phyloP scores from a whole-genome alignment of 768 basidiomycete genomes.

The Jaapia argillacea region DNA sequence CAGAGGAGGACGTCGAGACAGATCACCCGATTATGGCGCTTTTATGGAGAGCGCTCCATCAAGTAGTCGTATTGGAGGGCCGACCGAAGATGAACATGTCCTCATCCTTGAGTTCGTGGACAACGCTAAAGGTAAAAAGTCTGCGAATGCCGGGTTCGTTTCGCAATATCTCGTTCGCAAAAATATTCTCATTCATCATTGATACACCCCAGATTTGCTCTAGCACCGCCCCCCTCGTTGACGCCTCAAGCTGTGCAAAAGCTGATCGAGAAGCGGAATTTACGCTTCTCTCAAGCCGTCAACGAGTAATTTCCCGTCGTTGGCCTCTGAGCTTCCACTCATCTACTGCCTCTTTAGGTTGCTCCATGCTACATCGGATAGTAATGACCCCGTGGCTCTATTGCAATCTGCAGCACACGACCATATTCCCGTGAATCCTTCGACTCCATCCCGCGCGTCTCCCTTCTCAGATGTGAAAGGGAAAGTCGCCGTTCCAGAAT shows the following conservation, averaged over 20 bases:
- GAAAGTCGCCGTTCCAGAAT: constrained; percentile 22
- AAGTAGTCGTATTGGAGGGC: constrained; percentile 9
- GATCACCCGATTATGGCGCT: constrained; percentile 31
- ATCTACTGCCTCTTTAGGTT: constrained; percentile 32
- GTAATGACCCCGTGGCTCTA: constrained; percentile 52
- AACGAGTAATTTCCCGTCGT: constrained; percentile 40
- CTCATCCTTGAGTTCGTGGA: constrained; percentile 43
- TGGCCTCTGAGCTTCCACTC: not conserved
- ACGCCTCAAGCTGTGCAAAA: constrained; percentile 54
- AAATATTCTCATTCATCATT: constrained; percentile 6
- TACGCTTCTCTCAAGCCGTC: constrained; percentile 52
- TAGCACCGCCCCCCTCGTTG: constrained; percentile 29
- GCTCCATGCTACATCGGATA: constrained; percentile 36
- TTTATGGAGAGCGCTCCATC: no score
- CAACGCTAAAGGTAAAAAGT: constrained; percentile 24
- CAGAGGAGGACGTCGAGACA: constrained; percentile 16
- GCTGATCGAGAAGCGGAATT: constrained; percentile 62
- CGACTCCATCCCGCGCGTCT: constrained; percentile 3
- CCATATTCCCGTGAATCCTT: constrained; percentile 62
- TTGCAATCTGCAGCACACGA: constrained; percentile 59
- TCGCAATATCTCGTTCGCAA: not conserved
- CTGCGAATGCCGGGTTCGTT: constrained; percentile 16
- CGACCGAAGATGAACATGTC: constrained; percentile 36
- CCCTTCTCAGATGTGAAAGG: constrained; percentile 7
- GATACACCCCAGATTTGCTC: constrained; percentile 12